Evolutionary conservation across 371 early-diverging fungal genomes (phyloP), one percentile per base, ranked within the genome.

Genomic region (Lichtheimia ornata): DNA sequence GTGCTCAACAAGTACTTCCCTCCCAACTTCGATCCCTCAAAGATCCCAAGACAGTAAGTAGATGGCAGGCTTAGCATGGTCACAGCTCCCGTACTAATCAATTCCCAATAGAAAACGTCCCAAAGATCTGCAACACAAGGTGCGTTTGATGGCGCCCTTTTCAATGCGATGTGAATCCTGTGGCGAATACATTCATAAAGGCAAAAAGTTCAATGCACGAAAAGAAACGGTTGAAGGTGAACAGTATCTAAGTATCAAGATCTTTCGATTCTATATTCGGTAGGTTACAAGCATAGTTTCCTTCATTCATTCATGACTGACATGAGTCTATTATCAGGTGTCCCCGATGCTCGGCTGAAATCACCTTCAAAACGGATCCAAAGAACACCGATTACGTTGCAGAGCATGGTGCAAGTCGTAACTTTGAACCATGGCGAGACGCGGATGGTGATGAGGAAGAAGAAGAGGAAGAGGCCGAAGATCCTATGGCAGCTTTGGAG

Each of bases 351-450:
- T 89, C 94, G 1, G 92, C 91, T 2, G 97, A 95, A 76, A 94
- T 99, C 50, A 96, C 98, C 0, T 97, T 96, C 83, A 97, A 95
- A 66, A 99, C 99, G 0, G 99, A 99, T 73, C 99, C 98, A 1
- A 88, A 94, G 68, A 97, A 97, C 72, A 82, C 92, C 15, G 97
- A 96, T 76, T 99, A 99, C 69, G 84, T 92, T 14, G 89, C 91
- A n/a, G 99, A 99, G 59, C 83, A 88, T 59, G 98, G 98, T 40
- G 98, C 96, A 0, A 86, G 77, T 55, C 79, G 99, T 22, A 98
- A 97, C 71, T 97, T 97, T 84, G 98, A 98, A 65, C 94, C 95
- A 0, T 95, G 96, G 95, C 72, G 95, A n/a, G 85, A 81, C 6
- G 90, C 87, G 22, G 85, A 84, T 51, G 81, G 77, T 12, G 89